These are phyloP conservation scores for Hypoxylon sp. DNA, from an alignment of 2,329 filamentous ascomycete species.

Conservation along the genomic window DNA sequence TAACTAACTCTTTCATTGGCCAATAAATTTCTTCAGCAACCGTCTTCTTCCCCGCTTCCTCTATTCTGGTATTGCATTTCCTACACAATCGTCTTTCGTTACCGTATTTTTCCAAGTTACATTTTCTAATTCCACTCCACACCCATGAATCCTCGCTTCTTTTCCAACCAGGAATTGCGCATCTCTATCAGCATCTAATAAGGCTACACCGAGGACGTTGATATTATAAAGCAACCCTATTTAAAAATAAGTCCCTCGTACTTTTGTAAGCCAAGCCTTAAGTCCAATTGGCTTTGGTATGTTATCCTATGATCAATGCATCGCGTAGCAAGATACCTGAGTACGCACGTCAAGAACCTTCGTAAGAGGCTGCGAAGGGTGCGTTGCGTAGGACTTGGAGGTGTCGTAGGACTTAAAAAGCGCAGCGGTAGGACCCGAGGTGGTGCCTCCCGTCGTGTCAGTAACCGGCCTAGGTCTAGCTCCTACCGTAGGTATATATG, in stretches of 20 bases:
- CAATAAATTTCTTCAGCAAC: too few species aligned
- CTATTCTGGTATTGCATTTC: too few species aligned
- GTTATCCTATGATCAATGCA: background rate
- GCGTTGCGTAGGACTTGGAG: background rate
- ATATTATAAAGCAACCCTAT: background rate
- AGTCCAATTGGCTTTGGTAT: background rate
- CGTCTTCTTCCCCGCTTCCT: too few species aligned
- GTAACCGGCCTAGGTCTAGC: background rate
- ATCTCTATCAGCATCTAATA: background rate
- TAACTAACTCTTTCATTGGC: too few species aligned
- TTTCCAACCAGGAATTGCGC: too few species aligned
- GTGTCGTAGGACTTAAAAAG: background rate
- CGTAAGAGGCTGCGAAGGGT: background rate
- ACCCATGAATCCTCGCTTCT: too few species aligned
- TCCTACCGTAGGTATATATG: background rate
- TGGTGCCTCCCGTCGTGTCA: background rate
- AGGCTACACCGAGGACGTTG: too few species aligned
- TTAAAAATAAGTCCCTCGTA: background rate
- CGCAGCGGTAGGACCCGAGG: background rate
- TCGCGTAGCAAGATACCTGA: conserved; percentile 1
- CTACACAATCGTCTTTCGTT: too few species aligned
- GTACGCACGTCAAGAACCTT: conserved; percentile 10
- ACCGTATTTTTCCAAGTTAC: too few species aligned
- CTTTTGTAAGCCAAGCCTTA: background rate
- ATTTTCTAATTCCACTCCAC: too few species aligned